Evolutionary conservation across 1,284 basidiomycete genomes (phyloP), one percentile per base, ranked within the genome.

Genomic region (Acaromyces ingoldii): DNA sequence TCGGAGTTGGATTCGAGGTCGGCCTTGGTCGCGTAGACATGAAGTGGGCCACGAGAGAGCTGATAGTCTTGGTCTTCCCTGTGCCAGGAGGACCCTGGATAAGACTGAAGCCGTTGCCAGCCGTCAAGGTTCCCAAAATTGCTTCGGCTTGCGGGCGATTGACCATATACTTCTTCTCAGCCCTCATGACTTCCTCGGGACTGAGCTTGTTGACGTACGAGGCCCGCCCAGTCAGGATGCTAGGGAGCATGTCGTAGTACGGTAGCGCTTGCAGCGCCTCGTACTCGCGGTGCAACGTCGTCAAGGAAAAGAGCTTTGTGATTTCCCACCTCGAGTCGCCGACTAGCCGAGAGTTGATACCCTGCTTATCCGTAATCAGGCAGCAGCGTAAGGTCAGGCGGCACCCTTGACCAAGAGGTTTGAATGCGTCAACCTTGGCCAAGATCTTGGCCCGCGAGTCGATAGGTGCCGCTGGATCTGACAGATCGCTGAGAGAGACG

Each of bases 21-120:
- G 66, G 57, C 0, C 55, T 55, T 36, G 62, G 60, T 30, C 69
- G 63, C n/a, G 47, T 62, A 33, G 85, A 82, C 33, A 93, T 76
- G 71, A 88, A 91, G 6, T 86, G 83, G 34, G 89, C 86, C 2
- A 96, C 87, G n/a, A 98, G 80, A 17, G 89, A 91, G 66, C 91
- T 89, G 61, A 99, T 98, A 0, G 95, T 99, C 45, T 91, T 96
- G 9, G 95, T 98, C 78, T 99, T 99, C 36, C 95, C 95, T 0
- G 95, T 99, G 61, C 95, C 95, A 1, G 95, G 95, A 25, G 95
- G 95, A 43, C 93, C 95, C 81, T 98, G 95, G 53, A 99, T 93
- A 30, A 99, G 79, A 0, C 85, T 83, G 71, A 99, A 96, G 1
- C 92, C 95, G 21, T 84, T 78, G 15, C 19, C 21, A 11, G 22